Evolutionary conservation across 2,329 filamentous ascomycete species (phyloP).

Genomic region (Didymella segeticola): DNA sequence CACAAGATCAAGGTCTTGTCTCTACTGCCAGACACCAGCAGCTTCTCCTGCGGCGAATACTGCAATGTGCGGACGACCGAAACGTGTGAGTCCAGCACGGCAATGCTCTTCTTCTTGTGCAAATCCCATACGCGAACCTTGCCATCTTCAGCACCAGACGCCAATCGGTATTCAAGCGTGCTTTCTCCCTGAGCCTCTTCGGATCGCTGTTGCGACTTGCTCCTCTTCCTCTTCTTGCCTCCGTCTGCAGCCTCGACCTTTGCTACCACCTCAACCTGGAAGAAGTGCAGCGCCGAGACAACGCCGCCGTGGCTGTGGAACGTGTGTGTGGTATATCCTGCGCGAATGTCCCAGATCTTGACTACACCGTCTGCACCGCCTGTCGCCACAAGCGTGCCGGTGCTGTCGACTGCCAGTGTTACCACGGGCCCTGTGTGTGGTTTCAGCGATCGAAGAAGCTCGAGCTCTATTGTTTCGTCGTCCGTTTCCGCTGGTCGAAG

Average conservation of each 20-base stretch:
- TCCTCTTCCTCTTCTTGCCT: constrained; percentile 47
- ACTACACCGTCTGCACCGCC: constrained; percentile 92
- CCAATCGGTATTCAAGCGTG: constrained; percentile 74
- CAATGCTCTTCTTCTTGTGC: constrained; percentile 78
- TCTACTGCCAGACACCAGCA: constrained; percentile 82
- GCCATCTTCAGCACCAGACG: constrained; percentile 92
- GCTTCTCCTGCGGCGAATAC: constrained; percentile 76
- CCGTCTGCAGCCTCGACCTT: constrained; percentile 53
- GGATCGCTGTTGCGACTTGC: constrained; percentile 54
- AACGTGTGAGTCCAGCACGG: constrained; percentile 87
- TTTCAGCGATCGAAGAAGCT: constrained; percentile 80
- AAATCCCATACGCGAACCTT: constrained; percentile 92
- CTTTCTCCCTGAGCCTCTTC: constrained; percentile 54
- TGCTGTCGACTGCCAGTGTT: constrained; percentile 82
- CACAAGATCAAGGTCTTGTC: constrained; percentile 95
- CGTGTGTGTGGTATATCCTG: constrained; percentile 91
- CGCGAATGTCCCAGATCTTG: constrained; percentile 94
- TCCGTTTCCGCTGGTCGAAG: constrained; percentile 66
- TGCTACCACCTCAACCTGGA: constrained; percentile 68
- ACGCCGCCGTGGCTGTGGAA: constrained; percentile 93
- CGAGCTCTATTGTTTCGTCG: constrained; percentile 64
- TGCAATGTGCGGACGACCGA: constrained; percentile 90
- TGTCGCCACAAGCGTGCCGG: constrained; percentile 87
- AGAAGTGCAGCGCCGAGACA: constrained; percentile 90
- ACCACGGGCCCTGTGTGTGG: constrained; percentile 91